Conservation (phyloP, 2,329 filamentous ascomycete species). For the Fusarium robinianum region DNA sequence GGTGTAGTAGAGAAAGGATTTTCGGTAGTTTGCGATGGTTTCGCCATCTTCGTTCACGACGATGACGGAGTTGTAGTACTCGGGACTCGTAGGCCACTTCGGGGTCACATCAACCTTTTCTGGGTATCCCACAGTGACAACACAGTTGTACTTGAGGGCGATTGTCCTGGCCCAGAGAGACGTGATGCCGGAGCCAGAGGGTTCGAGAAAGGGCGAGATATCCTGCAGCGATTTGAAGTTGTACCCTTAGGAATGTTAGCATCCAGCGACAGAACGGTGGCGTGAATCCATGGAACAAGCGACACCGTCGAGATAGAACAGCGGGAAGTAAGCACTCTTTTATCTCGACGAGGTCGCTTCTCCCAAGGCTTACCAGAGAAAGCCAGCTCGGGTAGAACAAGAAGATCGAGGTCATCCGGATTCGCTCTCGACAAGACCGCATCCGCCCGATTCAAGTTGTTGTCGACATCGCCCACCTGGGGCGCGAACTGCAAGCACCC, state of each 20-base stretch:
- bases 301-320: not conserved
- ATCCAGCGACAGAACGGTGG: too few relatives aligned
- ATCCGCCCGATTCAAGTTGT: conserved; percentile 55
- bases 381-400: conserved; percentile 77
- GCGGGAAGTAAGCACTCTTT: not conserved
- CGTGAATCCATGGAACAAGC: too few relatives aligned
- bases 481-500: conserved; percentile 75
- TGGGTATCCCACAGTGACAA: conserved; percentile 74
- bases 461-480: conserved; percentile 68
- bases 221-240: conserved; percentile 73
- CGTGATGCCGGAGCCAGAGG: conserved; percentile 65
- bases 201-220: conserved; percentile 72
- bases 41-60: conserved; percentile 63
- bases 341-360: not conserved
- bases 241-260: conserved; percentile 60
- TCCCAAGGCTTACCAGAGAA: conserved; percentile 63
- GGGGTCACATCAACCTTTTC: conserved; percentile 62
- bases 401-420: conserved; percentile 64
- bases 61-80: conserved; percentile 61
- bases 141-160: conserved; percentile 68
- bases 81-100: conserved; percentile 55
- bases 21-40: conserved; percentile 64
- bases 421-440: conserved; percentile 59
- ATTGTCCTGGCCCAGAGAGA: conserved; percentile 72
- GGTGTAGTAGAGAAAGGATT: conserved; percentile 61